These are phyloP conservation scores for Nyctanthes arbortristis DNA, from an alignment of 257 asterid genomes.

Conservation along the genomic window DNA sequence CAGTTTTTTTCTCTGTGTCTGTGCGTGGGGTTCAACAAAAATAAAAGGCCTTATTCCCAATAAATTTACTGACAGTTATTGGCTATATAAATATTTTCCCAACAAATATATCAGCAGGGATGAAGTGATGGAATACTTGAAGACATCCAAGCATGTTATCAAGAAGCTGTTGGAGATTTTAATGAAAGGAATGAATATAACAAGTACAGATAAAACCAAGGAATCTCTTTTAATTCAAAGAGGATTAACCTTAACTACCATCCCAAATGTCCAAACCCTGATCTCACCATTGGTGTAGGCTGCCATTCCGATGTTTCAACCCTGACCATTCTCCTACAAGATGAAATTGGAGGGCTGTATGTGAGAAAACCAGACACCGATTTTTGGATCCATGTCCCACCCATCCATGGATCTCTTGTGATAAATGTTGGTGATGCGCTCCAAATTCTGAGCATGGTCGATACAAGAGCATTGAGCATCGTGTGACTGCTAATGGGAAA, in stretches of 20 bases:
- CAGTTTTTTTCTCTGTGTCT: neutral
- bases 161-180: constrained; percentile 38
- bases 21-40: neutral
- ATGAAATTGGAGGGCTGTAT: constrained; percentile 57
- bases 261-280: constrained; percentile 48
- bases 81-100: neutral
- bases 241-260: constrained; percentile 43
- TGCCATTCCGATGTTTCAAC: constrained; percentile 57
- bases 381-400: constrained; percentile 50
- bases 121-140: constrained; percentile 48
- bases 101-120: constrained; percentile 29
- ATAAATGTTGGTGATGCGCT: constrained; percentile 48
- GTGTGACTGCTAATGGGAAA: constrained; percentile 36
- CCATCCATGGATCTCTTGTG: constrained; percentile 45
- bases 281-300: constrained; percentile 53
- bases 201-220: constrained; percentile 32
- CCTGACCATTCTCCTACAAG: constrained; percentile 58
- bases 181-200: constrained; percentile 38
- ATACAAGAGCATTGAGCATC: constrained; percentile 64
- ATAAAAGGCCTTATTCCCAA: neutral
- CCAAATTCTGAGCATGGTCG: constrained; percentile 54
- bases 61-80: neutral
- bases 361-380: constrained; percentile 33
- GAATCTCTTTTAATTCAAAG: constrained; percentile 29
- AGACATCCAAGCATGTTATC: constrained; percentile 38